phyloP scores from a whole-genome alignment of 306 rosid genomes.

The Gleditsia sinensis region DNA sequence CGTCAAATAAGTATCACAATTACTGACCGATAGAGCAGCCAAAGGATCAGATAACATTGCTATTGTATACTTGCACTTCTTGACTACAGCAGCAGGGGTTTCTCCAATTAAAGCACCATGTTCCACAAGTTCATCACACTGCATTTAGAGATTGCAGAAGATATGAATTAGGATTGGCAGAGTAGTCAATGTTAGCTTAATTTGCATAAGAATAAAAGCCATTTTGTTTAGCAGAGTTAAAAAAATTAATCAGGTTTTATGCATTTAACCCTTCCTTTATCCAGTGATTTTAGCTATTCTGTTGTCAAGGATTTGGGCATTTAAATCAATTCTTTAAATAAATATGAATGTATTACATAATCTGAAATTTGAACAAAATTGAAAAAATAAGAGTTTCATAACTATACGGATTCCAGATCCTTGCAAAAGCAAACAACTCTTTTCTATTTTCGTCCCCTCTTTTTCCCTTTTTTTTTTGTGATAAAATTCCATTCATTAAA shows the following conservation, averaged over 20 bases:
- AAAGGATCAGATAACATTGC: conserved; percentile 82
- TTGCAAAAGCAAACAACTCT: background rate
- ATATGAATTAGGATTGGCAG: background rate
- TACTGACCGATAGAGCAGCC: conserved; percentile 75
- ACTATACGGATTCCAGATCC: background rate
- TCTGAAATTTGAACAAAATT: background rate
- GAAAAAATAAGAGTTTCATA: background rate
- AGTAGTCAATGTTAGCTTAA: background rate
- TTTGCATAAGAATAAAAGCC: background rate
- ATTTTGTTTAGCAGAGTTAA: background rate
- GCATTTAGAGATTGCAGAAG: conserved; percentile 35
- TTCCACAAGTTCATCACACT: conserved; percentile 72
- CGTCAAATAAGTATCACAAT: background rate
- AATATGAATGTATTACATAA: background rate
- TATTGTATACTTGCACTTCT: conserved; percentile 78
- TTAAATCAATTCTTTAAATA: background rate
- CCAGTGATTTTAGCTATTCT: background rate
- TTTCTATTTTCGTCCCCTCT: background rate
- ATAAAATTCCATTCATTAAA: background rate
- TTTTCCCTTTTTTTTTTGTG: background rate
- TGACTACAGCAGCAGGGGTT: conserved; percentile 76
- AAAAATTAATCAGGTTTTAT: too few species aligned
- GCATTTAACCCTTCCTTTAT: background rate
- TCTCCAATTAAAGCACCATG: conserved; percentile 74
- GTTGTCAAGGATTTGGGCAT: background rate